Percentiles rank a stretch among this genome's conserved stretches.
phyloP scores from a whole-genome alignment of 75 land plant genomes.

The Larix kaempferi region DNA sequence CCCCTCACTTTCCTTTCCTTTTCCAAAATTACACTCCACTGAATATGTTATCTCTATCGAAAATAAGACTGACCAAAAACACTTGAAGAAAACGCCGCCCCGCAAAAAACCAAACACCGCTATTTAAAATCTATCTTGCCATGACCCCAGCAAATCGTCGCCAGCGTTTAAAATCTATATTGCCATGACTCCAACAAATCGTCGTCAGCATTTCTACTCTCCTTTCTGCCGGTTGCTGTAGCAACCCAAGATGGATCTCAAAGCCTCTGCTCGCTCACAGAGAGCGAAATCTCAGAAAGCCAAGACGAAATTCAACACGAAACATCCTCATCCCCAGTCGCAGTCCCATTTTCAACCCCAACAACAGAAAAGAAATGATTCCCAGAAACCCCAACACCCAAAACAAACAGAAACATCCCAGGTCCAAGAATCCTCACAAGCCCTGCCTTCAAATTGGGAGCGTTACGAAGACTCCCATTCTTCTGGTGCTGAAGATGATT shows the following conservation, averaged over 20 bases:
- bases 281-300: conserved; percentile 33
- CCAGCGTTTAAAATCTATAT: no score
- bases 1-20: no score
- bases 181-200: no score
- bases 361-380: conserved; percentile 16
- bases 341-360: neutral
- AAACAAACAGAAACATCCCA: neutral
- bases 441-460: conserved; percentile 55
- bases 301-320: neutral
- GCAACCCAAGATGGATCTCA: neutral
- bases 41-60: no score
- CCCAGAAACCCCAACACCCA: conserved; percentile 6
- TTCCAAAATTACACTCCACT: no score
- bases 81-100: no score
- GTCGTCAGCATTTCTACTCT: no score
- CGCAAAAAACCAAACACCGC: no score
- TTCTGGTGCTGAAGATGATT: neutral
- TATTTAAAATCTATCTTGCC: no score
- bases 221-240: no score
- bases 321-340: neutral
- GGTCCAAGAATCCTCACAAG: neutral
- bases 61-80: no score
- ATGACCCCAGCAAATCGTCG: no score
- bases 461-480: conserved; percentile 30
- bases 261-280: conserved; percentile 47